phyloP scores from a whole-genome alignment of 116 monocot species.

The Dioscorea cayenensis region DNA sequence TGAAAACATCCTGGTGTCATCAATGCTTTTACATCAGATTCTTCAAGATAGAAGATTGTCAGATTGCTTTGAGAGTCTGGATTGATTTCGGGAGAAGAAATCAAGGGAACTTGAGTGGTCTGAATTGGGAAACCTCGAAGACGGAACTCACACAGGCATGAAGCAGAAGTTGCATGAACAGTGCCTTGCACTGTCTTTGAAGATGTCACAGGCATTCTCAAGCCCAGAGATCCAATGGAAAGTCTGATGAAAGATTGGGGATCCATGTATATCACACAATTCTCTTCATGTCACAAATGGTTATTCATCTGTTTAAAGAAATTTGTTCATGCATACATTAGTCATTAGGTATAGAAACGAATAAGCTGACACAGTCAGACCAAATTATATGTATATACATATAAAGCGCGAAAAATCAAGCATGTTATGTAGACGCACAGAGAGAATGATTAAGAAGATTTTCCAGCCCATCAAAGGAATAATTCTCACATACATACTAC shows the following conservation, averaged over 20 bases:
- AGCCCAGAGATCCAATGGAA: conserved; percentile 73
- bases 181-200: conserved; percentile 12
- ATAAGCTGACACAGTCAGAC: neutral
- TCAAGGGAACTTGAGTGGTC: conserved; percentile 44
- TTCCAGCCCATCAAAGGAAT: no score
- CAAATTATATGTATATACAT: no score
- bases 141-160: conserved; percentile 56
- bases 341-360: neutral
- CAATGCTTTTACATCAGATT: conserved; percentile 54
- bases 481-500: no score
- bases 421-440: no score
- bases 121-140: conserved; percentile 74
- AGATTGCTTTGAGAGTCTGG: conserved; percentile 43
- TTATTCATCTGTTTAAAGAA: neutral
- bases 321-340: neutral
- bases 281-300: conserved; percentile 12
- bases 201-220: conserved; percentile 35
- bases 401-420: no score
- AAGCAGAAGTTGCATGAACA: conserved; percentile 10
- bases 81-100: conserved; percentile 37
- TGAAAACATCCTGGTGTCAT: conserved; percentile 44
- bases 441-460: no score
- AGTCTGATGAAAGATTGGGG: conserved; percentile 72
- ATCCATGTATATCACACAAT: conserved; percentile 57
- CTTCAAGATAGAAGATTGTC: conserved; percentile 60